Percentiles rank a stretch among this genome's conserved stretches.
These are phyloP conservation scores for Heritiera littoralis DNA, from an alignment of 345 rosid genomes.

Conservation along the genomic window DNA sequence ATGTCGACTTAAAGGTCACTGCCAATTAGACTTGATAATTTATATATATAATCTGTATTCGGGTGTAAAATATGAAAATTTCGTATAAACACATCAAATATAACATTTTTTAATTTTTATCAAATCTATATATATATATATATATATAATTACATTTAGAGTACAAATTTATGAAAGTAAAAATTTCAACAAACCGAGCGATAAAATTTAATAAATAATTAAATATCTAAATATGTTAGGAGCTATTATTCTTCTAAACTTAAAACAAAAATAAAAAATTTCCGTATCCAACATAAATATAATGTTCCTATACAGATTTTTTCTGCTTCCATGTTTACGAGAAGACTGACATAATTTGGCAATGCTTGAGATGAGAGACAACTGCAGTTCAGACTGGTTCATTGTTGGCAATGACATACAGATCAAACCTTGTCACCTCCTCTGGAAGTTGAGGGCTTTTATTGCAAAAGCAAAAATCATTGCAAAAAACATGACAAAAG, in stretches of 20 bases:
- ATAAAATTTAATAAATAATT: too few species aligned
- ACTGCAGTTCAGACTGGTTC: neutral
- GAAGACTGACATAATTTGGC: too few species aligned
- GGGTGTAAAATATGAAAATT: too few species aligned
- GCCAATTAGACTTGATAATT: too few species aligned
- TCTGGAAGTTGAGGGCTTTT: constrained; percentile 86
- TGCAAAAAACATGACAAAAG: constrained; percentile 66
- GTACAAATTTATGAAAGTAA: too few species aligned
- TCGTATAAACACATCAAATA: too few species aligned
- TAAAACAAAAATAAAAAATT: neutral
- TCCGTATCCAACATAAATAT: neutral
- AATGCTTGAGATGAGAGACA: neutral
- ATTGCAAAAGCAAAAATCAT: constrained; percentile 78
- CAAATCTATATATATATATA: neutral
- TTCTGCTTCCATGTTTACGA: neutral
- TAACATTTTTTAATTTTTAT: too few species aligned
- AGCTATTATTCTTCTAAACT: neutral
- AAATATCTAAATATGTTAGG: neutral
- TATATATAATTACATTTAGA: too few species aligned
- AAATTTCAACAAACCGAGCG: too few species aligned
- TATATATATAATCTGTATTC: too few species aligned
- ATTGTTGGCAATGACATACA: neutral
- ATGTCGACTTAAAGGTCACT: too few species aligned
- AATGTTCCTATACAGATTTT: neutral
- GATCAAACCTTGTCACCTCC: constrained; percentile 48